Evolutionary conservation across 805 yeast species (phyloP).

Genomic region (Candida fluviatilis): DNA sequence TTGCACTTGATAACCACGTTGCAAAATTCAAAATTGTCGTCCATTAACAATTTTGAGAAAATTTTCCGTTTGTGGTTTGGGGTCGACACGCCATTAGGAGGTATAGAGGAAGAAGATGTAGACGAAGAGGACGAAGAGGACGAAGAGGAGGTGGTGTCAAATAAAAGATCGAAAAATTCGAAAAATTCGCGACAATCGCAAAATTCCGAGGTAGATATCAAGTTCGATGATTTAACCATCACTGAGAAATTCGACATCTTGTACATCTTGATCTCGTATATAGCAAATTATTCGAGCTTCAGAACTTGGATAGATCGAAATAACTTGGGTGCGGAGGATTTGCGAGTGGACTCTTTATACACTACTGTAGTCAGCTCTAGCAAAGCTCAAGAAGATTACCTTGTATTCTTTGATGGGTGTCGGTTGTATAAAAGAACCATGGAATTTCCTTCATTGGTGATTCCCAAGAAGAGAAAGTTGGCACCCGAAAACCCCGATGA

Average conservation of each 20-base stretch:
- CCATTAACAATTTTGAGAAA: conserved; percentile 28
- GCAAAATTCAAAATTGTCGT: conserved; percentile 31
- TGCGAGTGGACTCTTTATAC: conserved; percentile 18
- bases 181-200: conserved; percentile 12
- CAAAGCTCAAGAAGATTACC: conserved; percentile 23
- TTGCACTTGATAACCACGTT: conserved; percentile 37
- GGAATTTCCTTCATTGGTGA: conserved; percentile 19
- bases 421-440: conserved; percentile 44
- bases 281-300: conserved; percentile 42
- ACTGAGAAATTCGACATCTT: conserved; percentile 48
- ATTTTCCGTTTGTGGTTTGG: conserved; percentile 33
- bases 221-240: conserved; percentile 38
- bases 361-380: conserved; percentile 6
- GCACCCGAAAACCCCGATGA: conserved; percentile 31
- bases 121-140: conserved; percentile 14
- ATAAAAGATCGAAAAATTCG: conserved; percentile 5
- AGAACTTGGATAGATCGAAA: conserved; percentile 44
- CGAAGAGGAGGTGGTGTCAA: conserved; percentile 8
- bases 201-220: conserved; percentile 19
- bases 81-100: conserved; percentile 26
- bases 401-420: conserved; percentile 45
- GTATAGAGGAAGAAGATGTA: conserved; percentile 20
- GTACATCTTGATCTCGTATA: conserved; percentile 39
- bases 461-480: conserved; percentile 33
- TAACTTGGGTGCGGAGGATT: conserved; percentile 18